Percentiles rank a stretch among this genome's conserved stretches.
Evolutionary conservation across 2,329 filamentous ascomycete species (phyloP).

Genomic region (Neoarthrinium moseri): DNA sequence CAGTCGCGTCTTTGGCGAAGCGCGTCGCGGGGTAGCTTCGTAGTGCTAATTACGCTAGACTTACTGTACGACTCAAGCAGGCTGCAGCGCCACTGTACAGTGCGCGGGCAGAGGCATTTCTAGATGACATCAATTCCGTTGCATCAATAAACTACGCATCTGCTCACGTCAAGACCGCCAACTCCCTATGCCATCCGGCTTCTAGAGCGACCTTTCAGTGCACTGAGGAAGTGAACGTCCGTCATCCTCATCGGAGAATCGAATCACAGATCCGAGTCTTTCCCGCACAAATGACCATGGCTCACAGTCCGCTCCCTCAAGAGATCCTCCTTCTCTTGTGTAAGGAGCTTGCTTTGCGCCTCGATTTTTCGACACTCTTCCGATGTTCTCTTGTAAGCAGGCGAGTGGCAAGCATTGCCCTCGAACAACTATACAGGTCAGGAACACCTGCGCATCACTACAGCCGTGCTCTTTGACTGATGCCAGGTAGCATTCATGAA

Average conservation of each 20-base stretch:
- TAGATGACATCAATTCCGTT: background rate
- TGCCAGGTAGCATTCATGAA: slow-evolving; percentile 41
- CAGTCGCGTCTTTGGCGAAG: slow-evolving; percentile 8
- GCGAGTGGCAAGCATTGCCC: slow-evolving; percentile 55
- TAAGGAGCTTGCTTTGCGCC: slow-evolving; percentile 52
- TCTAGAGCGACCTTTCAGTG: too few species aligned
- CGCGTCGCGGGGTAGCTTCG: slow-evolving; percentile 26
- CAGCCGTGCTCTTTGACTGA: slow-evolving; percentile 15
- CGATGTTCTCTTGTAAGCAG: slow-evolving; percentile 55
- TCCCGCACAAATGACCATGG: too few species aligned
- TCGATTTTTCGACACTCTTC: slow-evolving; percentile 61
- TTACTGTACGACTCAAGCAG: background rate
- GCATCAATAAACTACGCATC: slow-evolving; percentile 2
- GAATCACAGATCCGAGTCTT: too few species aligned
- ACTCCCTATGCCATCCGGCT: too few species aligned
- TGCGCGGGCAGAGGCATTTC: background rate
- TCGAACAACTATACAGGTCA: slow-evolving; percentile 65
- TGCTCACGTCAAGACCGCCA: too few species aligned
- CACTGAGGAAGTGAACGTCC: too few species aligned
- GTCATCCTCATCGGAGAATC: too few species aligned
- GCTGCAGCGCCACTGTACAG: background rate
- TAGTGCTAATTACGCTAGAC: background rate
- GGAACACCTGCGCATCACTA: too few species aligned
- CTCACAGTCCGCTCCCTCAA: slow-evolving; percentile 52
- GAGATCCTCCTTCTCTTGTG: slow-evolving; percentile 63